Percentiles rank a stretch among this genome's conserved stretches.
Evolutionary conservation across 163 green algal genomes (phyloP).

Genomic region (Chloroidium sp.): DNA sequence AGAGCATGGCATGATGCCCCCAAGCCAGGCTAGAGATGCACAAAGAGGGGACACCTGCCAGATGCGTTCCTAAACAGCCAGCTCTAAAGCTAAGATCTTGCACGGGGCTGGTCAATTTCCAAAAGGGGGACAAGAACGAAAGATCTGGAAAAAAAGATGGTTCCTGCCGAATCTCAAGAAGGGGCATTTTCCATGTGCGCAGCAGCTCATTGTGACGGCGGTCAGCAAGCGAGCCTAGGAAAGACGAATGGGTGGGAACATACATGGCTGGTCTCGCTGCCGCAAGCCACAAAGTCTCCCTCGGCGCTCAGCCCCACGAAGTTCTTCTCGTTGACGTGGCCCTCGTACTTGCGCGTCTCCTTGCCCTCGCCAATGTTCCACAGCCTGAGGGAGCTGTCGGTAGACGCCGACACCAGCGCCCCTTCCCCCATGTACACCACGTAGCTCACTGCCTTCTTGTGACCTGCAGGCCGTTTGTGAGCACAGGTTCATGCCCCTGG

Average conservation of each 20-base stretch:
- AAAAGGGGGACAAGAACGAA: background rate
- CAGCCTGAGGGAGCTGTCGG: slow-evolving; percentile 55
- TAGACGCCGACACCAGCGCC: slow-evolving; percentile 45
- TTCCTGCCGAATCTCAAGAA: background rate
- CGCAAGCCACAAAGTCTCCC: slow-evolving; percentile 47
- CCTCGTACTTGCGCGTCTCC: slow-evolving; percentile 24
- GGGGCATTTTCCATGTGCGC: background rate
- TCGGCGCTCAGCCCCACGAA: slow-evolving; percentile 52
- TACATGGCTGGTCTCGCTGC: slow-evolving; percentile 47
- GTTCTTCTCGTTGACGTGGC: slow-evolving; percentile 61
- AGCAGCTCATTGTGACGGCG: background rate
- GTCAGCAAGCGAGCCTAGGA: background rate
- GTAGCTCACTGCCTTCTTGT: slow-evolving; percentile 53
- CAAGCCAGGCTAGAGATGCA: background rate
- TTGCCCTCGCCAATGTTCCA: slow-evolving; percentile 23
- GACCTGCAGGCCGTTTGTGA: slow-evolving; percentile 10
- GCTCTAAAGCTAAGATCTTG: background rate
- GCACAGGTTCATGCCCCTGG: background rate
- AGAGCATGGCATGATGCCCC: too few species aligned
- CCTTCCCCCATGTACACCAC: slow-evolving; percentile 28
- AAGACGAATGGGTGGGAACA: background rate
- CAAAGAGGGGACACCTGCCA: background rate
- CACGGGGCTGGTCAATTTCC: background rate
- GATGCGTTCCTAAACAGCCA: background rate
- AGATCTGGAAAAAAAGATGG: background rate